A percentile compares a stretch with the other conserved stretches of the same genome.
phyloP scores from a whole-genome alignment of 78 protist species.

The Isochrysis galbana region DNA sequence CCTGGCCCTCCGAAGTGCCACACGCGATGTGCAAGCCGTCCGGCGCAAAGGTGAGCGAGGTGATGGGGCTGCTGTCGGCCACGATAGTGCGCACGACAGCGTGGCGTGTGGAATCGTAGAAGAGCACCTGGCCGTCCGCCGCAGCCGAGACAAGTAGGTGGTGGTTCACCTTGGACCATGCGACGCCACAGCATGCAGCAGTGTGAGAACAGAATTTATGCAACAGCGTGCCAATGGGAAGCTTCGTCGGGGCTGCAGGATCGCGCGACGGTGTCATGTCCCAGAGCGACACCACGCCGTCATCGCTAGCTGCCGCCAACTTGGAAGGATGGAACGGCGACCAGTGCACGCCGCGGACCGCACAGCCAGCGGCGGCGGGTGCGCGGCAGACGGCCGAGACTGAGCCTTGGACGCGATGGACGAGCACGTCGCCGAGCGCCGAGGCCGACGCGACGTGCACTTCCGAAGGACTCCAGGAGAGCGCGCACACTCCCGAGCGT shows the following conservation, averaged over 20 bases:
- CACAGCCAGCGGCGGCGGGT: neutral
- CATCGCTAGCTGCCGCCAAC: neutral
- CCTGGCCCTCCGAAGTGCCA: neutral
- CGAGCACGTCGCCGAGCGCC: neutral
- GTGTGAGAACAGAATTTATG: neutral
- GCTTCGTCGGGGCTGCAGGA: neutral
- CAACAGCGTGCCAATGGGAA: neutral
- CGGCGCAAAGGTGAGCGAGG: neutral
- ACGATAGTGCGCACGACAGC: neutral
- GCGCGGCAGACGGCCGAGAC: neutral
- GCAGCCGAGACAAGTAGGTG: neutral
- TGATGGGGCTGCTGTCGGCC: neutral
- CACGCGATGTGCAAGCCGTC: neutral
- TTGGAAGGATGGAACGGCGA: neutral
- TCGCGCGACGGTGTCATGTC: neutral
- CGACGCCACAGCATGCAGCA: neutral
- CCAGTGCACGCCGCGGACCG: neutral
- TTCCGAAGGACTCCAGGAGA: conserved; percentile 8
- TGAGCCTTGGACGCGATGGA: conserved; percentile 15
- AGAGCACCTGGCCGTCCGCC: neutral
- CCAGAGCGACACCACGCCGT: neutral
- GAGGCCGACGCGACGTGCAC: conserved; percentile 5
- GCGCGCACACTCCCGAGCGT: neutral
- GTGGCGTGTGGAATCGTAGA: neutral
- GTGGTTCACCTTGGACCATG: neutral